These are phyloP conservation scores for Ceratobasidium sp. DNA, from an alignment of 1,284 basidiomycete species.

Conservation along the genomic window DNA sequence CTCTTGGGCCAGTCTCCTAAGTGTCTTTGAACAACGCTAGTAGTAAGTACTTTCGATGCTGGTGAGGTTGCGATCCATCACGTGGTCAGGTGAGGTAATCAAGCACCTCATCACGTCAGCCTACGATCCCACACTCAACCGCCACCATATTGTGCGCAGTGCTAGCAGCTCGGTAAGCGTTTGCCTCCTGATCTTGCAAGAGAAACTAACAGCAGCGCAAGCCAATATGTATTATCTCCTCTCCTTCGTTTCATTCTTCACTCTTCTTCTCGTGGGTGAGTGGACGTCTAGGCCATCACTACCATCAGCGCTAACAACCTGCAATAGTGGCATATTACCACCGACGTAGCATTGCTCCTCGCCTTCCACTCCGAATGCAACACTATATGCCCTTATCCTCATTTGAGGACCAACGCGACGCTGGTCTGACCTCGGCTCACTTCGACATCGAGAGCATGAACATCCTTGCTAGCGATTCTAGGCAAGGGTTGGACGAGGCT, in stretches of 20 bases:
- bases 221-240: conserved; percentile 13
- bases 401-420: conserved; percentile 78
- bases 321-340: conserved; percentile 73
- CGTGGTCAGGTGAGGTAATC: neutral
- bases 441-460: conserved; percentile 86
- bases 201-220: neutral
- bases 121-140: conserved; percentile 17
- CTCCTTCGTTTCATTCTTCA: neutral
- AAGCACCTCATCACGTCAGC: conserved; percentile 4
- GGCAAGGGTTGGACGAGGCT: conserved; percentile 80
- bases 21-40: too few species aligned
- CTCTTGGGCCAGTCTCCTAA: too few species aligned
- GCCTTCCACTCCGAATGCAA: conserved; percentile 67
- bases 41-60: too few species aligned
- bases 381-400: conserved; percentile 76
- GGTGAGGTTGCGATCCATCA: too few species aligned
- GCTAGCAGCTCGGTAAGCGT: neutral
- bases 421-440: conserved; percentile 73
- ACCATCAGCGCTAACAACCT: too few species aligned
- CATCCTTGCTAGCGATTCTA: conserved; percentile 75
- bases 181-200: too few species aligned
- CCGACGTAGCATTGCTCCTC: conserved; percentile 67
- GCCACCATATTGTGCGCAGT: neutral
- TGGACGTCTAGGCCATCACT: too few species aligned
- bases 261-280: conserved; percentile 6